Evolutionary conservation across 169 alveolate species (phyloP), one percentile per base, ranked within the genome.

Genomic region (Miamiensis avidus): DNA sequence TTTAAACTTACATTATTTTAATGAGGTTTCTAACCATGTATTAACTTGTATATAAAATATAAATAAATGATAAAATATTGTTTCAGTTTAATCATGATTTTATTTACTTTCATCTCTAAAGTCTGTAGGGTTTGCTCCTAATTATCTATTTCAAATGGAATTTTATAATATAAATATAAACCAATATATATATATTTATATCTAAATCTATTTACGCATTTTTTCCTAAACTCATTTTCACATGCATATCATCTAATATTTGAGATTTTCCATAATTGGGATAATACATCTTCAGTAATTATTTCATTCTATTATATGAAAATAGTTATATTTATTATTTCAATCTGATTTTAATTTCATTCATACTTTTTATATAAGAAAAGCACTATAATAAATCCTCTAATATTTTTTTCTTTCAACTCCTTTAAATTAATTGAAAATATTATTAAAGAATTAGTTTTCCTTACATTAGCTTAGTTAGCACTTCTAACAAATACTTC

Each of bases 361-460:
- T 34, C 64, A n/a, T 49, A 79, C 29, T 64, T 79, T n/a, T 64
- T 79, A n/a, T 79, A 79, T 64, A 65, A 34, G 29, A 34, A 65
- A 29, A 79, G 64, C 4, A 64, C n/a, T 1, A 79, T 65, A 15
- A 34, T 29, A 20, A 79, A 32, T 1, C 84, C 84, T 49, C 65
- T 79, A 34, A 79, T 49, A 49, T 49, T 34, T 79, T 79, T 34
- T 11, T 34, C 76, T 64, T 79, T 79, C 1, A 79, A 29, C 34
- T 79, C 84, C 64, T 72, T 79, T 30, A 79, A 79, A 79, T 79
- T 79, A 28, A 79, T 65, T 28, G 84, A 34, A 64, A 79, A 79
- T 0, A 79, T n/a, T 26, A 79, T 79, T 29, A 79, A 30, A 29
- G 84, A 79, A 29, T 79, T 79, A 15, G 64, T 31, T 79, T 79